Evolutionary conservation across 2,329 filamentous ascomycete genomes (phyloP), one percentile per base, ranked within the genome.

Genomic region (Nakataea oryzae): DNA sequence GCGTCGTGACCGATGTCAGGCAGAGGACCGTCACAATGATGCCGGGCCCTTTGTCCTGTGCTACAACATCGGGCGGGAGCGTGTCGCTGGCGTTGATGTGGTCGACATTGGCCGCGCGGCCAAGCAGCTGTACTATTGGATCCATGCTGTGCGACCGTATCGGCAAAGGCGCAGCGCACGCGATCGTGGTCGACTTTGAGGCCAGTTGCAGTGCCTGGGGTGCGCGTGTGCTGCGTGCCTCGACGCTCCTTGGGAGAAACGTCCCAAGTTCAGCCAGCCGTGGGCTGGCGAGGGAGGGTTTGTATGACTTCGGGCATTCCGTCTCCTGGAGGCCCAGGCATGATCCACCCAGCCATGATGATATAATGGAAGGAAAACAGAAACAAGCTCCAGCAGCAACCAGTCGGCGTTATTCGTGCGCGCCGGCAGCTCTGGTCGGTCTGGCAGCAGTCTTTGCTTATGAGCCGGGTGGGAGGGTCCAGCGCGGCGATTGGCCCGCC

Each of bases 21-120:
- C 67, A 60, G 66, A 70, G 71, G 26, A 72, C 64, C 9, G 71
- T 68, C 8, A 63, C 69, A 8, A 76, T 62, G 47, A 75, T 72
- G 61, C 64, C 66, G 0, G 73, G 71, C 3, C 73, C 74, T 59
- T 74, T 71, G 57, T 66, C 61, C 57, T 63, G 28, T 21, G 54
- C 57, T 1, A 58, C 57, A n/a, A 62, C 14, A 13, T 47, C 57
- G 17, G 61, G 50, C 2, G 61, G 47, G 7, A 59, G 58, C 3
- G 58, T 34, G 14, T 41, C 58, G 58, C 12, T 27, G 6, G n/a
- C 58, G 24, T 59, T 24, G 54, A 29, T 28, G 54, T 29, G 30
- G 34, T 50, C 34, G 2, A 59, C 34, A n/a, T 41, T 59, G 13
- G 58, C 34, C 2, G 58, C 58, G 28, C 30, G 28, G 17, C 12